Conservation (phyloP, 1,139 yeast species). For the Pneumocystis oryctolagi region DNA sequence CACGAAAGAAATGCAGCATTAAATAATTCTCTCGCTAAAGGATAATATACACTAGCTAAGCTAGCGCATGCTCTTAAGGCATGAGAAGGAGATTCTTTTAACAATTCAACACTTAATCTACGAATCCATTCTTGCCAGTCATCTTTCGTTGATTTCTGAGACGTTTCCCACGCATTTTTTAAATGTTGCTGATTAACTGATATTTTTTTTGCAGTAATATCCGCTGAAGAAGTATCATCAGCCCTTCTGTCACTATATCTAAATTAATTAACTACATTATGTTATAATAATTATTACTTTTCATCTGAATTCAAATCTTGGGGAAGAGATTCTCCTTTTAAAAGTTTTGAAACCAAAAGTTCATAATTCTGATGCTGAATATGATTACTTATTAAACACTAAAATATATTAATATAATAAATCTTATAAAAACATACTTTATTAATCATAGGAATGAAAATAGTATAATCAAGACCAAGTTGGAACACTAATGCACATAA, state of each 20-base stretch:
- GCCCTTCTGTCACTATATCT: constrained; percentile 34
- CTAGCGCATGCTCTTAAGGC: constrained; percentile 89
- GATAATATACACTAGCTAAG: constrained; percentile 74
- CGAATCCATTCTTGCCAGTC: constrained; percentile 99
- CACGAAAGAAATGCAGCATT: constrained; percentile 93
- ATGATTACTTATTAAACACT: constrained; percentile 38
- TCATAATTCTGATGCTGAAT: constrained; percentile 67
- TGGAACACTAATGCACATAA: constrained; percentile 65
- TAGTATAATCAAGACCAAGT: constrained; percentile 69
- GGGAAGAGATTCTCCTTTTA: constrained; percentile 84
- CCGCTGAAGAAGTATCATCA: constrained; percentile 49
- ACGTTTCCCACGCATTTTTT: constrained; percentile 83
- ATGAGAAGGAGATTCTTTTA: constrained; percentile 88
- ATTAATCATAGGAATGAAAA: constrained; percentile 75
- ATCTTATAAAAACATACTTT: constrained; percentile 29
- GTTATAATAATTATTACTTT: constrained; percentile 19
- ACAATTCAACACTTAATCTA: constrained; percentile 64
- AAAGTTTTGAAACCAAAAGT: constrained; percentile 57
- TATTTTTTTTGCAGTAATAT: constrained; percentile 55
- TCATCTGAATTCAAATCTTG: constrained; percentile 57
- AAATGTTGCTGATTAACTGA: constrained; percentile 67
- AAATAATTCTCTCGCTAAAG: constrained; percentile 78
- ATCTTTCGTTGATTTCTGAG: constrained; percentile 74
- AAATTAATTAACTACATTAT: constrained; percentile 19
- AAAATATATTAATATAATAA: neutral